Percentiles rank a stretch among this genome's conserved stretches.
Evolutionary conservation across 2,329 filamentous ascomycete species (phyloP).

Genomic region (Colletotrichum filicis): DNA sequence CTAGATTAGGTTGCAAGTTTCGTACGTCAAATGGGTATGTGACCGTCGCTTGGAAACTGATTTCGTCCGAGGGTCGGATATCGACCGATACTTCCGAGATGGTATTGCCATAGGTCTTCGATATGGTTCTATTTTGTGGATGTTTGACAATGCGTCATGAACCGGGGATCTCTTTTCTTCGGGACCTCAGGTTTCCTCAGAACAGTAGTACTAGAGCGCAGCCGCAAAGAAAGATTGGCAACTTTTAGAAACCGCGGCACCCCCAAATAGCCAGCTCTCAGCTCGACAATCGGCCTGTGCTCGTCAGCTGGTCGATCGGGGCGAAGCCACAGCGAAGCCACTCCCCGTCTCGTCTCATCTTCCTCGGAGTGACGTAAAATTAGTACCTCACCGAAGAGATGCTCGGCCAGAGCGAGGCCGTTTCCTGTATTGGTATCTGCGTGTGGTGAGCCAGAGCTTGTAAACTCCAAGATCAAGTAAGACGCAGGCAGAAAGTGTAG

Average conservation of each 20-base stretch:
- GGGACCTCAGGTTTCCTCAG: neutral
- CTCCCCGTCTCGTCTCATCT: constrained; percentile 1
- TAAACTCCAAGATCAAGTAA: too few species aligned
- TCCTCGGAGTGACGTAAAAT: neutral
- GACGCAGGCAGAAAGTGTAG: too few species aligned
- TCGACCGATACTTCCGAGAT: neutral
- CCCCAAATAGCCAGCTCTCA: constrained; percentile 2
- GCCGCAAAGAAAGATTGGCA: neutral
- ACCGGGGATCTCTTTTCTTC: neutral
- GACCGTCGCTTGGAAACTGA: neutral
- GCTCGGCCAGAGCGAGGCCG: neutral
- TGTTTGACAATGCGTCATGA: neutral
- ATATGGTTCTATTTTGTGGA: neutral
- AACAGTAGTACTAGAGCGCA: neutral
- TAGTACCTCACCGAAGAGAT: neutral
- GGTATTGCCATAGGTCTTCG: neutral
- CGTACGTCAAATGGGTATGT: neutral
- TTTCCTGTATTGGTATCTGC: neutral
- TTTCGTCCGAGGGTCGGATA: neutral
- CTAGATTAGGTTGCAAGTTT: neutral
- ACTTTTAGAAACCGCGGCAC: constrained; percentile 1
- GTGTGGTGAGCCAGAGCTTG: neutral
- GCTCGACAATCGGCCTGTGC: constrained; percentile 12
- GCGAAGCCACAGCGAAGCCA: constrained; percentile 14
- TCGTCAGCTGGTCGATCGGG: neutral